Evolutionary conservation across 106 monocot species (phyloP).

Genomic region (Dioscorea zingiberensis): DNA sequence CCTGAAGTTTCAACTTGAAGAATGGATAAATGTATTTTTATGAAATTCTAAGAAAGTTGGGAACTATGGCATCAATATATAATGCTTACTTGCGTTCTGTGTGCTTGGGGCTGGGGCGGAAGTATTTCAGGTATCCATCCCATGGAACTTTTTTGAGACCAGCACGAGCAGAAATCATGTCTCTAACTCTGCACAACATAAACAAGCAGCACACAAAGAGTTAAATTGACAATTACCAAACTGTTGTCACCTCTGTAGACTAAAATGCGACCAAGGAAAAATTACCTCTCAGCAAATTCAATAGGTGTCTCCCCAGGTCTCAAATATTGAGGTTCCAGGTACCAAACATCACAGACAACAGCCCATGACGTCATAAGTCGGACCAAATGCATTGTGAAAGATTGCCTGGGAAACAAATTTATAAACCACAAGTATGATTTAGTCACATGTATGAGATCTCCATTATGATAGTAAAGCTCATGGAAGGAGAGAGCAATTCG

Average conservation of each 20-base stretch:
- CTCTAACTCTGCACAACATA: slow-evolving; percentile 58
- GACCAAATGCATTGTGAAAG: slow-evolving; percentile 88
- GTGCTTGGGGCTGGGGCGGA: slow-evolving; percentile 78
- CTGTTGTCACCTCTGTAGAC: too few species aligned
- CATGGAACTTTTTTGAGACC: slow-evolving; percentile 94
- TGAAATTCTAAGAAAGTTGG: too few species aligned
- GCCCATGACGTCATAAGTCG: slow-evolving; percentile 99
- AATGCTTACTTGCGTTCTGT: slow-evolving; percentile 77
- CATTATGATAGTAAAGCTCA: too few species aligned
- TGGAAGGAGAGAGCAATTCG: too few species aligned
- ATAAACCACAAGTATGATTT: too few species aligned
- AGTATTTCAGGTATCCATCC: slow-evolving; percentile 98
- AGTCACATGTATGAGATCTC: too few species aligned
- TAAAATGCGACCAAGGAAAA: too few species aligned
- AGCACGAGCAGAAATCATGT: slow-evolving; percentile 86
- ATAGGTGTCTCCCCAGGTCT: slow-evolving; percentile 78
- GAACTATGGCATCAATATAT: not conserved
- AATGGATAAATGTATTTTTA: too few species aligned
- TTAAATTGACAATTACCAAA: not conserved
- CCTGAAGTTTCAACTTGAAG: too few species aligned
- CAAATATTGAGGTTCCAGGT: slow-evolving; percentile 89
- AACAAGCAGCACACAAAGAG: not conserved
- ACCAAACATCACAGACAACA: slow-evolving; percentile 99
- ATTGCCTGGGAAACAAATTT: slow-evolving; percentile 56
- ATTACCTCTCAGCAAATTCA: slow-evolving; percentile 95